These are phyloP conservation scores for Phanerodontia chrysosporium DNA, from an alignment of 768 basidiomycete species.

Conservation along the genomic window DNA sequence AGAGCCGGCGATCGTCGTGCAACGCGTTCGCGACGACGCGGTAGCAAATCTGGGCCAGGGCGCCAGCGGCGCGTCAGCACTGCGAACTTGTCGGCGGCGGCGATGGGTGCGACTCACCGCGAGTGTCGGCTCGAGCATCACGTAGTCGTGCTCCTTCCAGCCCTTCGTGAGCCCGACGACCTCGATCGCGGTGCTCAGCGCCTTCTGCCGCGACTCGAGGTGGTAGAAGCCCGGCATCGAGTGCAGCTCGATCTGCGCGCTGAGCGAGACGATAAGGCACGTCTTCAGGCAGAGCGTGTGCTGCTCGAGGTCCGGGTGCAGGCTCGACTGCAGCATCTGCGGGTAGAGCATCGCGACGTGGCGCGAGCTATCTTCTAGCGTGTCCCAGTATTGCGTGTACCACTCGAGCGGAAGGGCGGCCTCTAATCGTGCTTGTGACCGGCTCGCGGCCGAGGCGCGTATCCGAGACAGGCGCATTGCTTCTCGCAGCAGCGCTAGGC, in stretches of 20 bases:
- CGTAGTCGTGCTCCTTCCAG: constrained; percentile 21
- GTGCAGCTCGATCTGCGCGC: constrained; percentile 21
- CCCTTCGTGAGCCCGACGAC: constrained; percentile 20
- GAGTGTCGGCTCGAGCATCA: constrained; percentile 20
- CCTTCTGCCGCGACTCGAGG: constrained; percentile 18
- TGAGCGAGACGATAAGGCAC: constrained; percentile 19
- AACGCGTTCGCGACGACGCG: constrained; percentile 19
- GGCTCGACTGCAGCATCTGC: constrained; percentile 20
- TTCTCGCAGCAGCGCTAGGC: constrained; percentile 5
- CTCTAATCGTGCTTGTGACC: not conserved
- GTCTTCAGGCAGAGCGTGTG: constrained; percentile 19
- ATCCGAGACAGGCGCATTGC: constrained; percentile 7
- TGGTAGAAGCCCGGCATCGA: constrained; percentile 18
- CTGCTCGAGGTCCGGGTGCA: constrained; percentile 13
- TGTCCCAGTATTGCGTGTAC: constrained; percentile 21
- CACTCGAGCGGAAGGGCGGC: constrained; percentile 6
- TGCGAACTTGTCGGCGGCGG: not conserved
- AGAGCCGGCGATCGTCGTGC: constrained; percentile 8
- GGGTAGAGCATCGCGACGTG: constrained; percentile 16
- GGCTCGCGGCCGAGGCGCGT: not conserved
- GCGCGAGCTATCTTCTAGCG: constrained; percentile 18
- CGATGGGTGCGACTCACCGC: constrained; percentile 13
- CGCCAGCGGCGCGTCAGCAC: not conserved
- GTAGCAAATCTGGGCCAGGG: constrained; percentile 17
- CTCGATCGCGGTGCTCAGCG: constrained; percentile 18